Percentiles rank a stretch among this genome's conserved stretches.
phyloP scores from a whole-genome alignment of 805 yeast genomes.

The Candida peoriensis region DNA sequence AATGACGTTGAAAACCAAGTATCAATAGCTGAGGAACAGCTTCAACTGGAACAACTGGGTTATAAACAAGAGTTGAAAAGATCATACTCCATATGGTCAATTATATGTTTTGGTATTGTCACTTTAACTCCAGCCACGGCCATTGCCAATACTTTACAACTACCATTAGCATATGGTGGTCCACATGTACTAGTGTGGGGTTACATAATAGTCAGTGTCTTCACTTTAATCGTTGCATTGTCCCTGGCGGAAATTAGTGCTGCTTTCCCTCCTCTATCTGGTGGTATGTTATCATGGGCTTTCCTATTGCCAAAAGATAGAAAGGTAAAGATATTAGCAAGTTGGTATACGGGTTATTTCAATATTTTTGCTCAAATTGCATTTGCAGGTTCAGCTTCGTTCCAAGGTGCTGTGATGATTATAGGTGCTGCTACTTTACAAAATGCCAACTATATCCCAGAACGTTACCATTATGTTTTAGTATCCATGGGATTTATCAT shows the following conservation, averaged over 20 bases:
- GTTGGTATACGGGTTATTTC: slow-evolving; percentile 29
- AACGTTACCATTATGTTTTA: slow-evolving; percentile 20
- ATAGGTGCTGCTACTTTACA: slow-evolving; percentile 18
- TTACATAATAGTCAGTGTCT: slow-evolving; percentile 21
- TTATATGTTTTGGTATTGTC: slow-evolving; percentile 22
- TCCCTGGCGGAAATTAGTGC: slow-evolving; percentile 30
- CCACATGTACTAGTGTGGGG: slow-evolving; percentile 26
- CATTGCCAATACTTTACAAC: slow-evolving; percentile 21
- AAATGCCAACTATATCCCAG: slow-evolving; percentile 12
- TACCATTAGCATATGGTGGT: slow-evolving; percentile 22
- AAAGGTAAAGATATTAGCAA: slow-evolving; percentile 20
- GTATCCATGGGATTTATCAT: slow-evolving; percentile 21
- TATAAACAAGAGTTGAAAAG: slow-evolving; percentile 24
- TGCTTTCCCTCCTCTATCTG: slow-evolving; percentile 28
- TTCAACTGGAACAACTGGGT: slow-evolving; percentile 18
- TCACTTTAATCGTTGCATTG: slow-evolving; percentile 22
- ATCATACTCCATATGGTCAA: slow-evolving; percentile 19
- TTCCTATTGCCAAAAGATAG: slow-evolving; percentile 25
- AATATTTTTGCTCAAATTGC: slow-evolving; percentile 25
- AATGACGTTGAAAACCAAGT: no score
- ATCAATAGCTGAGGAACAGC: no score
- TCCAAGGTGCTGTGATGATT: slow-evolving; percentile 23
- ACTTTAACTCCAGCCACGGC: slow-evolving; percentile 24
- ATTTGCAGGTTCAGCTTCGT: slow-evolving; percentile 22
- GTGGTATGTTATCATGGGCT: slow-evolving; percentile 33